Evolutionary conservation across 306 rosid genomes (phyloP).

Genomic region (Cotoneaster glaucophyllus): DNA sequence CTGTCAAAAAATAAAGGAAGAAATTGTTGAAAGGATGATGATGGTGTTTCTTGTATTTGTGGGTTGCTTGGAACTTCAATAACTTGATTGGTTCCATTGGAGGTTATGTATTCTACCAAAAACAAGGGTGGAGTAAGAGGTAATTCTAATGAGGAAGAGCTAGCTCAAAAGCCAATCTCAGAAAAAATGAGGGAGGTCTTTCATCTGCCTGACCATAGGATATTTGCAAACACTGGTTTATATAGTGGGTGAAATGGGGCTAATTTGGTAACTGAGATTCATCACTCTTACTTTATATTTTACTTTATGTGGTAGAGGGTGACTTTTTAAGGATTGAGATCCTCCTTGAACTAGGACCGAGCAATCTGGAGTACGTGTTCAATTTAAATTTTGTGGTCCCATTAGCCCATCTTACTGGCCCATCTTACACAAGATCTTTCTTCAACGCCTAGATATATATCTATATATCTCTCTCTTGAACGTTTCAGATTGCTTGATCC

Average conservation of each 20-base stretch:
- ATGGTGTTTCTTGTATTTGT: constrained; percentile 12
- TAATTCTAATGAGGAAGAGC: not conserved
- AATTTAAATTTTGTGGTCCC: no score
- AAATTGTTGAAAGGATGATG: constrained; percentile 5
- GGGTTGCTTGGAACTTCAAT: constrained; percentile 18
- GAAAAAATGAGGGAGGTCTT: constrained; percentile 1
- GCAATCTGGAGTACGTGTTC: no score
- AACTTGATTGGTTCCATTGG: constrained; percentile 26
- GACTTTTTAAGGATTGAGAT: constrained; percentile 6
- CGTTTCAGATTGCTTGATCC: no score
- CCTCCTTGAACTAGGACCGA: no score
- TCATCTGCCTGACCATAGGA: constrained; percentile 25
- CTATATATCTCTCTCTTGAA: no score
- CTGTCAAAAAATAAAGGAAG: constrained; percentile 19
- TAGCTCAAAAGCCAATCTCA: not conserved
- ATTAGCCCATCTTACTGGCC: no score
- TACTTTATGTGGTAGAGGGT: not conserved
- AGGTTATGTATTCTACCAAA: not conserved
- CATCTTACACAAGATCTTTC: no score
- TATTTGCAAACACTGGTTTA: constrained; percentile 5
- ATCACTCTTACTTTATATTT: not conserved
- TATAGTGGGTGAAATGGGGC: constrained; percentile 16
- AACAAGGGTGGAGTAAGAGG: not conserved
- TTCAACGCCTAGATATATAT: no score
- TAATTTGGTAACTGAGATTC: constrained; percentile 8